Base-by-base conservation (phyloP, 495 filamentous ascomycete genomes). In the Aspergillus panamensis region DNA sequence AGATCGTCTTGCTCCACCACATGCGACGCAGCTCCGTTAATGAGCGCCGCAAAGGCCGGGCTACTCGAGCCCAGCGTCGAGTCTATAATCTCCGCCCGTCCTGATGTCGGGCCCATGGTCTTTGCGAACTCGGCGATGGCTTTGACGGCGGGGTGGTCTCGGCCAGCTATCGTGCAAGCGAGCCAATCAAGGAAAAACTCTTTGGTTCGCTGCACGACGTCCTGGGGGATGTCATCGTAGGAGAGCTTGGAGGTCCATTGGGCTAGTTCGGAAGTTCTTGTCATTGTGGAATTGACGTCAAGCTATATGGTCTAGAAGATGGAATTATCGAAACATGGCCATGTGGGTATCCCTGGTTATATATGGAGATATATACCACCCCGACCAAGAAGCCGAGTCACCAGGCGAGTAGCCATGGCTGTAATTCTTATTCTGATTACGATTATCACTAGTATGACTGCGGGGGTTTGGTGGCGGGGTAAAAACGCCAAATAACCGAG, bases 1-100 rank as follows among this genome's bases (percentile, higher is more conserved):
- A 73, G 63, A 61, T 73, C 71, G 64, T 73, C 71, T 45, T 73
- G 71, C 53, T 73, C 71, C 13, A 73, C 71, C 0, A 73, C 71
- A 64, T 73, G 71, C 2, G 69, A 67, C 12, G 71, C 58, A 29
- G 67, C 71, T n/a, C 61, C 71, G 50, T 73, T 73, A 3, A 73
- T 57, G 43, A 73, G 32, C 57, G 64, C 66, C 29, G 71, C 71
- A 61, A 73, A 73, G 25, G 69, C 71, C 0, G 71, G 62, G 30
- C 63, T 70, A 8, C 61, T 70, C 0, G 56, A 62, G 20, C 32
- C 55, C 32, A 67, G 49, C 6, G 60, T 49, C 6, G 66, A 64
- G 61, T 73, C 69, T 6, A 73, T 55, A 3, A 73, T 16, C 53
- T 73, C 71, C 47, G 69, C 61, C 14, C 66, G 70, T 3, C 71